Evolutionary conservation across 177 flowering plant species (phyloP), one percentile per base, ranked within the genome.

Genomic region (Vitis hybrid): DNA sequence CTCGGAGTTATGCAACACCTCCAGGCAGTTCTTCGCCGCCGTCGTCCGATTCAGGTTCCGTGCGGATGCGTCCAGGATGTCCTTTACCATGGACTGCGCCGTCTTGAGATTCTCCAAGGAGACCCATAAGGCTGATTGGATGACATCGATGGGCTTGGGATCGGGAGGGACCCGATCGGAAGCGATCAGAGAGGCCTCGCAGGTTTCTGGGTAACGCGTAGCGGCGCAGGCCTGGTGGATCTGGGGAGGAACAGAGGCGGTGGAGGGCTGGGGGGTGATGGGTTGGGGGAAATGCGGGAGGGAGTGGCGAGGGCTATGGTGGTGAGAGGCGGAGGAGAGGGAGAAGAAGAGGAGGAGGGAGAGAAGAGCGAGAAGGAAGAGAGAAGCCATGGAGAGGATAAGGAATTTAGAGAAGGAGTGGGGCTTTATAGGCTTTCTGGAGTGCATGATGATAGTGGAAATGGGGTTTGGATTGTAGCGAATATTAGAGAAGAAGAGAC

Each of bases 211-310:
- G 75, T 66, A 82, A 2, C 86, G 88, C 1, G 97, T 90, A 67
- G 98, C 91, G 7, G 80, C 78, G 83, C 98, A 94, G 15, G 94
- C 89, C 66, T 74, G 82, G 3, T 40, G 72, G 77, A 90, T 79
- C 46, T 66, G 72, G 4, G 82, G 69, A 40, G 48, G 8, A 7
- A 40, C 48, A 7, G 48, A 40, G 48, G 48, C 48, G 48, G 8
- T 6, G 48, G 48, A 40, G 48, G 48, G 69, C 14, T 27, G 17
- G 68, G 40, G 15, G 30, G 62, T 6, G 65, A 12, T 21, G 58
- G 30, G 35, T 60, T 14, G 52, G 56, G 9, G 52, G 63, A 5
- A 40, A 40, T 40, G 48, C 48, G 48, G 48, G 11, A 60, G 14
- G 65, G 56, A 35, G 18, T 66, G 62, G 65, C n/a, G 60, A 24